Evolutionary conservation across 768 basidiomycete genomes (phyloP).

Genomic region (Pleurotus giganteus): DNA sequence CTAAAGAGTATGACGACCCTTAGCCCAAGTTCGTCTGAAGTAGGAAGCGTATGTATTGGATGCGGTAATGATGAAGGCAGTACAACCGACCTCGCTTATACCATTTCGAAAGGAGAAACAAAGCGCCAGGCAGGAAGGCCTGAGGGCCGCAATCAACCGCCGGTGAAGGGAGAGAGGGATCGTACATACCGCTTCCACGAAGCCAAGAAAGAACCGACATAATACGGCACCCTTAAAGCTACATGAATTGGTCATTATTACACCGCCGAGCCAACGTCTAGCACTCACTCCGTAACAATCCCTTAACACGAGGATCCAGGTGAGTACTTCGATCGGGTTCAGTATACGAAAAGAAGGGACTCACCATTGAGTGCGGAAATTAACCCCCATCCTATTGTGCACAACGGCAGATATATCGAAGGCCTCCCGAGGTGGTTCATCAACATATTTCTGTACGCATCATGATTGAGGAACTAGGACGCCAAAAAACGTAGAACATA

Average conservation of each 20-base stretch:
- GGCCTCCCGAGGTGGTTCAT: constrained; percentile 47
- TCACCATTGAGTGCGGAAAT: constrained; percentile 35
- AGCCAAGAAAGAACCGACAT: constrained; percentile 46
- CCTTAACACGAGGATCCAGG: constrained; percentile 9
- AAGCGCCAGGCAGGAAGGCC: constrained; percentile 35
- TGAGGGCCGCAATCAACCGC: constrained; percentile 28
- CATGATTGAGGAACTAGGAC: constrained; percentile 33
- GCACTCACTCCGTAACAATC: constrained; percentile 24
- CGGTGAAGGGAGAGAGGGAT: constrained; percentile 26
- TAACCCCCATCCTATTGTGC: constrained; percentile 53
- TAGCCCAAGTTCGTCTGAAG: constrained; percentile 5
- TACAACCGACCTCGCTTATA: constrained; percentile 29
- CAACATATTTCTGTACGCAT: constrained; percentile 58
- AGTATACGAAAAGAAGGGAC: background rate
- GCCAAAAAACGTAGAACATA: constrained; percentile 13
- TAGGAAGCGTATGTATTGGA: background rate
- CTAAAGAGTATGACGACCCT: constrained; percentile 43
- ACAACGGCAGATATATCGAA: constrained; percentile 46
- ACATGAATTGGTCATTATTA: background rate
- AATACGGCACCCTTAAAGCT: constrained; percentile 42
- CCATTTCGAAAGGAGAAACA: constrained; percentile 32
- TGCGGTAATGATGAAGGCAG: background rate
- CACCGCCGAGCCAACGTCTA: background rate
- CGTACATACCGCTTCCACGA: constrained; percentile 35
- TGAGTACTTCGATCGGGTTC: no score